These are phyloP conservation scores for Cytospora paraplurivora DNA, from an alignment of 2,329 filamentous ascomycete species.

Conservation along the genomic window DNA sequence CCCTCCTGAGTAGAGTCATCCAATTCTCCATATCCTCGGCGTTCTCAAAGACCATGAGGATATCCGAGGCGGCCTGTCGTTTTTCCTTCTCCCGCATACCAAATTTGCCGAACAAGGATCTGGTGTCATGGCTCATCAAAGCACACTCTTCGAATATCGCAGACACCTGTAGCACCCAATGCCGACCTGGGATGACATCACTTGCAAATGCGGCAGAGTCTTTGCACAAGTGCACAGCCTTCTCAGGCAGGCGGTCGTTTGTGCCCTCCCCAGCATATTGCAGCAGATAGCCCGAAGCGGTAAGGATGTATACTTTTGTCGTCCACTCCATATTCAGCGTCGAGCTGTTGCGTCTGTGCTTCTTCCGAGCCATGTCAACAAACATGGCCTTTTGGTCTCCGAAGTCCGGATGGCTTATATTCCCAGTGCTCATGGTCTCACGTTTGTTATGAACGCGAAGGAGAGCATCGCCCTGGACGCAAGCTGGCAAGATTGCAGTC, in stretches of 20 bases:
- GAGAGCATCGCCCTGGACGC: conserved; percentile 68
- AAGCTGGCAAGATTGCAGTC: conserved; percentile 69
- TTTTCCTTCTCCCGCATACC: conserved; percentile 61
- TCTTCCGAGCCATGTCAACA: conserved; percentile 49
- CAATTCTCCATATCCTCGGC: conserved; percentile 76
- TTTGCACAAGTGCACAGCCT: conserved; percentile 69
- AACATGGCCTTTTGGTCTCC: conserved; percentile 33
- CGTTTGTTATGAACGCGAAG: conserved; percentile 61
- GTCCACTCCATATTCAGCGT: conserved; percentile 63
- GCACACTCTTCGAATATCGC: conserved; percentile 65
- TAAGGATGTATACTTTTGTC: conserved; percentile 71
- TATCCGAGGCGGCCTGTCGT: conserved; percentile 60
- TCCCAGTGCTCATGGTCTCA: conserved; percentile 35
- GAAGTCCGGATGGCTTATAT: conserved; percentile 24
- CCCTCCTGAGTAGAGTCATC: conserved; percentile 67
- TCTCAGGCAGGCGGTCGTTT: conserved; percentile 73
- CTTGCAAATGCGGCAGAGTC: conserved; percentile 79
- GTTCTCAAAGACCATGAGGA: conserved; percentile 72
- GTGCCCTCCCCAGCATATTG: conserved; percentile 73
- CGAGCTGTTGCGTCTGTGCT: conserved; percentile 47
- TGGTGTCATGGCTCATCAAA: conserved; percentile 50
- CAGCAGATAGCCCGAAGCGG: conserved; percentile 70
- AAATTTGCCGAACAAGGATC: conserved; percentile 67
- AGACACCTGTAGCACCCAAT: conserved; percentile 78
- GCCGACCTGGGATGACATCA: conserved; percentile 76